Evolutionary conservation across 1,284 basidiomycete genomes (phyloP), one percentile per base, ranked within the genome.

Genomic region (Ustilago sp.): DNA sequence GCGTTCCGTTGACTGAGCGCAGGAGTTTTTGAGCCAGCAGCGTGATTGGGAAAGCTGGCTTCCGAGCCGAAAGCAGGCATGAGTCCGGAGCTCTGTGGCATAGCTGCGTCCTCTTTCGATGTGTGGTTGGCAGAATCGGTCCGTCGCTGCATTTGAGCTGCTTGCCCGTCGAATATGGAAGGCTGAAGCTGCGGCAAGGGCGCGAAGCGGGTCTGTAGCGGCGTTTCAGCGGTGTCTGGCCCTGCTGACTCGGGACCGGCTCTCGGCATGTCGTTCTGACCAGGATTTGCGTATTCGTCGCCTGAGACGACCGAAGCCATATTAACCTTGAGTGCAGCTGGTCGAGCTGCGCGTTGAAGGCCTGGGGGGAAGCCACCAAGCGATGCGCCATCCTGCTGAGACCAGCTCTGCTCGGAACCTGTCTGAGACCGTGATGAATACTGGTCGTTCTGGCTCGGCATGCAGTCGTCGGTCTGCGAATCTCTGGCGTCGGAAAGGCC

Each of bases 51-150:
- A n/a, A 58, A 65, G 51, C 56, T 57, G 11, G 53, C 47, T 19
- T 72, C 68, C n/a, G 74, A 59, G 51, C 74, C 74, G n/a, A 76
- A 76, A 4, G 74, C 74, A 5, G 74, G 68, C 74, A 76, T 76
- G 31, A 76, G 63, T 9, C 36, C 59, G 39, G 66, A 51, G 28
- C 34, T 64, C 13, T 55, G 8, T 8, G 53, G 61, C 61, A 63
- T 58, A 43, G 47, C n/a, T 8, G 54, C 54, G 32, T 73, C 65
- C 34, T 61, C 34, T 47, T 60, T n/a, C 13, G 48, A 9, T 34
- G 52, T 34, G 0, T 38, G 39, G 23, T 48, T 45, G 57, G 13
- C 53, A 15, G 41, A 47, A 12, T 55, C 43, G 13, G 53, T 48
- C 17, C 59, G 69, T 15, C 63, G 50, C 41, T 73, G 61, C 61